Conservation (phyloP, 305 asterid genomes). For the Solanum aculeatissimum region DNA sequence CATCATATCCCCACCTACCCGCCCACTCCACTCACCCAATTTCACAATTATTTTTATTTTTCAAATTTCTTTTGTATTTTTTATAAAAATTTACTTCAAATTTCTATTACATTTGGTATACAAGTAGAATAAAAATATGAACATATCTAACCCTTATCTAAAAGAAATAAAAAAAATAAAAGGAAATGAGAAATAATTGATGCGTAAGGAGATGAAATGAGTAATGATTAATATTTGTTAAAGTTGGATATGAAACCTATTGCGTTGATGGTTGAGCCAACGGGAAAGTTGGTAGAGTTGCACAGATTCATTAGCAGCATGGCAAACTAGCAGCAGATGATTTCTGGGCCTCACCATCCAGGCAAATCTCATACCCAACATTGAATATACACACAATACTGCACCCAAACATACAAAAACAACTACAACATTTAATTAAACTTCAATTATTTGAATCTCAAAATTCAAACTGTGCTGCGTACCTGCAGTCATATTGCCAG, state of each 20-base stretch:
- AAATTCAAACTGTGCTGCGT: background rate
- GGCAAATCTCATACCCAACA: conserved; percentile 1
- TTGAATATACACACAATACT: background rate
- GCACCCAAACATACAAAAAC: background rate
- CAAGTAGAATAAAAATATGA: too few relatives aligned
- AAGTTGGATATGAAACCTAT: background rate
- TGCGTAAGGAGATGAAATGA: too few relatives aligned
- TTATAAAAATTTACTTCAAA: too few relatives aligned
- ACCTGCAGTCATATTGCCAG: conserved; percentile 5
- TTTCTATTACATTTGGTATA: too few relatives aligned
- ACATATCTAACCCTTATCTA: too few relatives aligned
- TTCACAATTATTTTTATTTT: too few relatives aligned
- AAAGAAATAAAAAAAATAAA: background rate
- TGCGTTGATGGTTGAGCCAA: background rate
- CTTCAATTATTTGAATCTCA: too few relatives aligned
- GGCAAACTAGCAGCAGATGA: background rate
- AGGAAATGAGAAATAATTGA: background rate
- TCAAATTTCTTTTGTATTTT: too few relatives aligned
- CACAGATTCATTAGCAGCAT: conserved; percentile 3
- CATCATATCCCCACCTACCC: too few relatives aligned
- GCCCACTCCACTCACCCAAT: too few relatives aligned
- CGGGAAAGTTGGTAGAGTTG: conserved; percentile 3
- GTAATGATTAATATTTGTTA: background rate
- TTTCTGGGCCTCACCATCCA: conserved; percentile 2
- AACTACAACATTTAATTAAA: too few relatives aligned